phyloP scores from a whole-genome alignment of 352 stramenopile genomes.

The Phytophthora litchii region DNA sequence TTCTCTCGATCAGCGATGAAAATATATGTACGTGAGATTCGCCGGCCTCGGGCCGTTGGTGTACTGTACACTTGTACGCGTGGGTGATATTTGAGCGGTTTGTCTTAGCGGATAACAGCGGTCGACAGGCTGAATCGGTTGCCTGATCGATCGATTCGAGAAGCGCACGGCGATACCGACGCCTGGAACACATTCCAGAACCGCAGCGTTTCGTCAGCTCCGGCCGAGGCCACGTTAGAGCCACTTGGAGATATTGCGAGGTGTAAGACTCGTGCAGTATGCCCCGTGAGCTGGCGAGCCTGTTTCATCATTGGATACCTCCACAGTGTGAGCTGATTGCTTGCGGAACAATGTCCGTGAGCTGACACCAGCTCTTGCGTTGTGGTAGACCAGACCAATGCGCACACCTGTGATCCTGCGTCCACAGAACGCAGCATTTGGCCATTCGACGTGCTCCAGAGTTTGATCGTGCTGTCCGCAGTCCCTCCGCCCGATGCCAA shows the following conservation, averaged over 20 bases:
- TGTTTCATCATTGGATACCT: constrained; percentile 95
- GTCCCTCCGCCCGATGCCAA: constrained; percentile 95
- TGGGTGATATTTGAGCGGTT: too few species aligned
- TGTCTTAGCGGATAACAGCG: constrained; percentile 14
- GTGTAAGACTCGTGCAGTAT: constrained; percentile 93
- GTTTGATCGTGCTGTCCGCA: constrained; percentile 96
- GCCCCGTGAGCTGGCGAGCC: constrained; percentile 93
- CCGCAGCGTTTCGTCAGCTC: constrained; percentile 95
- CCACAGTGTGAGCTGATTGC: constrained; percentile 95
- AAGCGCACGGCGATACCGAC: too few species aligned
- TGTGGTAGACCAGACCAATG: constrained; percentile 87
- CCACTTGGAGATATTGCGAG: constrained; percentile 94
- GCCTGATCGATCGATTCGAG: too few species aligned
- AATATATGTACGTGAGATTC: constrained; percentile 41
- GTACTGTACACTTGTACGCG: background rate
- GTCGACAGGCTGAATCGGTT: background rate
- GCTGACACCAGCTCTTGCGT: constrained; percentile 94
- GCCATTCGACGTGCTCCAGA: constrained; percentile 93
- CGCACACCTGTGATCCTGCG: constrained; percentile 96
- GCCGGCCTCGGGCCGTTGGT: constrained; percentile 1
- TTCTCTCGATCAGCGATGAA: constrained; percentile 19
- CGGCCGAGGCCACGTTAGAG: constrained; percentile 91
- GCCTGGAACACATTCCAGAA: constrained; percentile 95
- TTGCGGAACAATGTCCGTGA: constrained; percentile 89
- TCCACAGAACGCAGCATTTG: constrained; percentile 92